Evolutionary conservation across 495 filamentous ascomycete genomes (phyloP).

Genomic region (Penicillium lagena): DNA sequence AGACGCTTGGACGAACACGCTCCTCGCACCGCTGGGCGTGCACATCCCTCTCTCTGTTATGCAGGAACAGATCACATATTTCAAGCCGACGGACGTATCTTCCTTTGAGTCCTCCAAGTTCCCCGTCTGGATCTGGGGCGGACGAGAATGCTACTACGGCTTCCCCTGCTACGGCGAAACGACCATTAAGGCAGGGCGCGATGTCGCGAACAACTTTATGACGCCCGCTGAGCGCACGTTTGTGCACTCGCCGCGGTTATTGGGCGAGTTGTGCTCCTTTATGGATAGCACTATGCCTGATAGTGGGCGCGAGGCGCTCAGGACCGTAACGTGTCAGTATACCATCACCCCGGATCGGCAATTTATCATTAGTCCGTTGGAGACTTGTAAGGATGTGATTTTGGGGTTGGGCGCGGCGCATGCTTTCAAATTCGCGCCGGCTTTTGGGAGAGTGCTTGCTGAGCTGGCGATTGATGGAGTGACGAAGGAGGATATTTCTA

Average conservation of each 20-base stretch:
- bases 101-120: constrained; percentile 12
- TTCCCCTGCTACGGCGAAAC: constrained; percentile 23
- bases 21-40: constrained; percentile 15
- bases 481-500: constrained; percentile 23
- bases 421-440: constrained; percentile 27
- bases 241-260: constrained; percentile 17
- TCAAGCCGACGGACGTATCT: constrained; percentile 14
- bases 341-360: constrained; percentile 21
- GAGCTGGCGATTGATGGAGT: constrained; percentile 23
- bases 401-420: constrained; percentile 22
- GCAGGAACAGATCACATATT: constrained; percentile 30
- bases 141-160: constrained; percentile 16
- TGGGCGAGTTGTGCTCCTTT: constrained; percentile 13
- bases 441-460: constrained; percentile 21
- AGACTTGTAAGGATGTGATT: constrained; percentile 16
- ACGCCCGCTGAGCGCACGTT: constrained; percentile 21
- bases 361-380: constrained; percentile 22
- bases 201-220: constrained; percentile 22
- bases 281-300: constrained; percentile 17
- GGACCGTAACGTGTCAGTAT: constrained; percentile 24
- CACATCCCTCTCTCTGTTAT: constrained; percentile 21
- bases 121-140: constrained; percentile 23
- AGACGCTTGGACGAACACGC: constrained; percentile 23
- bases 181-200: constrained; percentile 22
- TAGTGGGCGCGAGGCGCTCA: constrained; percentile 14